These are phyloP conservation scores for Quercus rubra DNA, from an alignment of 306 rosid genomes.

Conservation along the genomic window DNA sequence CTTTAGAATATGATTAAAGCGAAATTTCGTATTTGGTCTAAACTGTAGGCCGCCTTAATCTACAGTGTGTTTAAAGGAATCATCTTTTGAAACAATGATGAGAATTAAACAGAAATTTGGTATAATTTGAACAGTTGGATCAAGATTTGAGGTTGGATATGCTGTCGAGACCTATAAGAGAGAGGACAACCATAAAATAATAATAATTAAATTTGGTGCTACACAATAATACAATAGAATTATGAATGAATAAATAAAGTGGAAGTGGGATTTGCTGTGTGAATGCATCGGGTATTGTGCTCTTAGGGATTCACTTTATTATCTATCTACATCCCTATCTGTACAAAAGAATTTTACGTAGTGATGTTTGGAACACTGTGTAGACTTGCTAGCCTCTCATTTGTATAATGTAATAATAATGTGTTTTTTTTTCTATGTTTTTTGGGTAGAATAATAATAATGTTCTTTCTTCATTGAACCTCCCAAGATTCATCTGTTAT, in stretches of 20 bases:
- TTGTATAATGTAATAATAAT: too few species aligned
- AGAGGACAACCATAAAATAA: neutral
- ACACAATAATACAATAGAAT: neutral
- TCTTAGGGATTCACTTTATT: slow-evolving; percentile 78
- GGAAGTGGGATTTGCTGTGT: slow-evolving; percentile 63
- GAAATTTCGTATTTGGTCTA: neutral
- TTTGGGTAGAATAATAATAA: neutral
- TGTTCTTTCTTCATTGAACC: slow-evolving; percentile 41
- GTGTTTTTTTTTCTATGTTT: too few species aligned
- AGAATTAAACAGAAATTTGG: neutral
- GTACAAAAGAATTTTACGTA: slow-evolving; percentile 45
- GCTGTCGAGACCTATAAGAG: neutral
- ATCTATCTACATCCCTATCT: slow-evolving; percentile 27
- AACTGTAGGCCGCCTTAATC: too few species aligned
- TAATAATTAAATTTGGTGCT: neutral
- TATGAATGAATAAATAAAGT: slow-evolving; percentile 8
- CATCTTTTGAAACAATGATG: too few species aligned
- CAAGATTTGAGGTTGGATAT: neutral
- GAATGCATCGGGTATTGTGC: slow-evolving; percentile 52
- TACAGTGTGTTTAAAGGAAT: too few species aligned
- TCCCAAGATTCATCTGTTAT: slow-evolving; percentile 55
- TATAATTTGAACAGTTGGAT: neutral
- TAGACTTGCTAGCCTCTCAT: neutral
- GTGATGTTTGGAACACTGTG: neutral
- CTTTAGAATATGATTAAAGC: neutral